Conservation (phyloP, 2,329 filamentous ascomycete species). For the Pestalotiopsis sp. region DNA sequence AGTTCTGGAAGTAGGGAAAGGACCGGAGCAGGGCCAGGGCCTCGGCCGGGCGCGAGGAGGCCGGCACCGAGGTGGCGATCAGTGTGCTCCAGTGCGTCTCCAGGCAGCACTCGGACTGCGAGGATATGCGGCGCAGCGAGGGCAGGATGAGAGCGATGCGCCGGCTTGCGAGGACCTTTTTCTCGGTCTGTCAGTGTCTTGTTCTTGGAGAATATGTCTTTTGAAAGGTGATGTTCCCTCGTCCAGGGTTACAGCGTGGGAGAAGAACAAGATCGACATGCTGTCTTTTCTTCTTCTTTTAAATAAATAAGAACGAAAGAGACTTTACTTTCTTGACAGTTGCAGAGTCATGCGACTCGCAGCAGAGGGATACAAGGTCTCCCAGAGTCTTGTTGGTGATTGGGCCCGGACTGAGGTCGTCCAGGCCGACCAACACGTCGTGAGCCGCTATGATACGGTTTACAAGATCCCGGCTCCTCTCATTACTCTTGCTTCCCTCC, state of each 20-base stretch:
- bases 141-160: slow-evolving; percentile 35
- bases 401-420: slow-evolving; percentile 3
- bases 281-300: too few relatives aligned
- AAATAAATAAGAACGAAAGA: background rate
- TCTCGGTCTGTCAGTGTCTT: background rate
- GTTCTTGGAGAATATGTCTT: too few relatives aligned
- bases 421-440: background rate
- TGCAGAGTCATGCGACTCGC: slow-evolving; percentile 4
- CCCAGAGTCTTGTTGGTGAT: slow-evolving; percentile 6
- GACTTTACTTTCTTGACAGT: slow-evolving; percentile 1
- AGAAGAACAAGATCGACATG: background rate
- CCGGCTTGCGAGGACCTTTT: slow-evolving; percentile 36
- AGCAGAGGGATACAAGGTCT: background rate
- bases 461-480: background rate
- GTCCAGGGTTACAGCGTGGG: background rate
- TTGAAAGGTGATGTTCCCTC: background rate
- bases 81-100: slow-evolving; percentile 45
- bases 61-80: slow-evolving; percentile 26
- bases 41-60: slow-evolving; percentile 14
- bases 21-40: slow-evolving; percentile 29
- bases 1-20: slow-evolving; percentile 54
- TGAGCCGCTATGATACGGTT: background rate
- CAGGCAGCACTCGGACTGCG: slow-evolving; percentile 45
- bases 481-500: background rate
- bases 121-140: slow-evolving; percentile 43